Evolutionary conservation across 306 rosid genomes (phyloP), one percentile per base, ranked within the genome.

Genomic region (Malus orientalis): DNA sequence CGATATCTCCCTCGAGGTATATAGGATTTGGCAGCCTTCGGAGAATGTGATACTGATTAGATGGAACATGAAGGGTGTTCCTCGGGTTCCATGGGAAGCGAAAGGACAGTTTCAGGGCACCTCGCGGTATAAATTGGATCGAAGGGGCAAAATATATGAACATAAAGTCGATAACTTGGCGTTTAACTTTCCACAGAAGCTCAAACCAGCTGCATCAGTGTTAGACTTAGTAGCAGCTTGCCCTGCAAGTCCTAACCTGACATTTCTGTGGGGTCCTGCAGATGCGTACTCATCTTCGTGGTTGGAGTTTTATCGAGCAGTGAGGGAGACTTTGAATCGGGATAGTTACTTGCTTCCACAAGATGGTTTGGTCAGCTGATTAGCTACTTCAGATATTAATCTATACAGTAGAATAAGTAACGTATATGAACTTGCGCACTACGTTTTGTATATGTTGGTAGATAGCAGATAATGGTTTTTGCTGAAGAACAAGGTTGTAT

Each of bases 61-160:
- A 79, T 95, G 98, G 98, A 95, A 90, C 83, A 78, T 92, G 84
- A 89, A 76, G 82, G 98, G 98, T 1, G 89, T 87, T 65, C 98
- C 98, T 18, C 49, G 98, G 22, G 97, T 95, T 72, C 97, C 98
- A 67, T 95, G 98, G 98, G 98, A 92, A 75, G 78, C 96, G 14
- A 83, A 85, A 74, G 98, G 98, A 33, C 87, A 92, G 44, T 95
- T 95, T 85, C 97, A 95, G 67, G 98, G 98, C n/a, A 95, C 98
- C 25, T 95, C 97, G 4, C 76, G 91, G 59, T 95, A 89, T 68
- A 95, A 92, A 57, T 72, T 95, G 82, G 98, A 92, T 74, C 81
- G 91, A 73, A 86, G 83, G 66, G 98, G 98, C 44, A 95, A 92
- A 82, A 90, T 95, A 45, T 95, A 95, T 74, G 96, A 95, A 73